phyloP scores from a whole-genome alignment of 768 basidiomycete genomes.

The Xerocomus spinulosus region DNA sequence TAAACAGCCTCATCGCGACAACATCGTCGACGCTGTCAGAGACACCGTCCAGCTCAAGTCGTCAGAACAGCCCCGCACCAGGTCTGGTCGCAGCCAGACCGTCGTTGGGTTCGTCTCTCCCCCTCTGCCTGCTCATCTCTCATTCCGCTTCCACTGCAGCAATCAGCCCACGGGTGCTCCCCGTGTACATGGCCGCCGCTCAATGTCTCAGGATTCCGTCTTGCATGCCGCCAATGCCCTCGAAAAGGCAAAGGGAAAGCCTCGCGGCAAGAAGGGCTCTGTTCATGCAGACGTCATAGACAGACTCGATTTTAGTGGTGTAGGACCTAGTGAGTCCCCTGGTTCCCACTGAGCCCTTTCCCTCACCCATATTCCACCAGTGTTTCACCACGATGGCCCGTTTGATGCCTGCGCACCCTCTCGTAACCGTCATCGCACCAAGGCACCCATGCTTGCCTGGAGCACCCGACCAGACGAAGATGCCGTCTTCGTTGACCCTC shows the following conservation, averaged over 20 bases:
- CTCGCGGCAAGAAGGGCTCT: constrained; percentile 64
- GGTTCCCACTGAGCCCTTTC: not conserved
- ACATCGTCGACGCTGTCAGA: constrained; percentile 59
- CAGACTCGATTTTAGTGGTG: constrained; percentile 80
- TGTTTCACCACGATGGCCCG: constrained; percentile 90
- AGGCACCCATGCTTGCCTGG: constrained; percentile 85
- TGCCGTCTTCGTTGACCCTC: constrained; percentile 36
- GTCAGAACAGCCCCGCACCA: constrained; percentile 39
- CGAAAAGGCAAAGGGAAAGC: constrained; percentile 46
- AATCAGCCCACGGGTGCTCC: constrained; percentile 19
- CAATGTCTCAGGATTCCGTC: constrained; percentile 48
- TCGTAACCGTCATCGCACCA: constrained; percentile 73
- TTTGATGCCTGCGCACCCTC: constrained; percentile 91
- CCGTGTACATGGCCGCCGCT: constrained; percentile 38
- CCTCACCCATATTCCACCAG: constrained; percentile 34
- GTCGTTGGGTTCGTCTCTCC: constrained; percentile 27
- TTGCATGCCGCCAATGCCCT: constrained; percentile 34
- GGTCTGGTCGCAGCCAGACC: constrained; percentile 58
- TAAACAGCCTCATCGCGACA: constrained; percentile 34
- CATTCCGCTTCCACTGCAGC: constrained; percentile 14
- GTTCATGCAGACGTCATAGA: constrained; percentile 87
- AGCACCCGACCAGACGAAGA: constrained; percentile 38
- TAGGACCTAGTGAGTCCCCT: constrained; percentile 67
- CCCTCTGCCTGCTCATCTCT: constrained; percentile 14
- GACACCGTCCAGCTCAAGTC: constrained; percentile 61